These are phyloP conservation scores for Salvia splendens DNA, from an alignment of 257 asterid genomes.

Conservation along the genomic window DNA sequence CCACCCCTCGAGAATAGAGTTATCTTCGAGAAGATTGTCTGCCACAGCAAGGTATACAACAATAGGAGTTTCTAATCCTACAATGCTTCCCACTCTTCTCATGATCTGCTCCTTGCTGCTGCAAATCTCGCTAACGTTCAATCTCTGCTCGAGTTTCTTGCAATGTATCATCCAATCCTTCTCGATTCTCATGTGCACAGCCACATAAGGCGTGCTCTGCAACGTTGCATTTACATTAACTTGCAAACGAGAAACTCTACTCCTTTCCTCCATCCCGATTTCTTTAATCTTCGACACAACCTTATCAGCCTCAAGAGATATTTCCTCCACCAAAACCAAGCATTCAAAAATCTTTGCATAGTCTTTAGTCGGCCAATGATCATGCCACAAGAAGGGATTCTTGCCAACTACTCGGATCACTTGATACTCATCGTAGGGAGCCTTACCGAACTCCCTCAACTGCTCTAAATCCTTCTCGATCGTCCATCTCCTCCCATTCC, in stretches of 20 bases:
- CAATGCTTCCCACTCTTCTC: constrained; percentile 62
- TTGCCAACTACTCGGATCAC: constrained; percentile 61
- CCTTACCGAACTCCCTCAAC: constrained; percentile 43
- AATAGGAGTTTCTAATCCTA: constrained; percentile 53
- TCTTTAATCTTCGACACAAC: constrained; percentile 68
- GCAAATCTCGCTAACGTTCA: constrained; percentile 64
- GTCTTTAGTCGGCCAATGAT: constrained; percentile 87
- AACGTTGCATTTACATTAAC: background rate
- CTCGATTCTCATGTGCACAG: constrained; percentile 98
- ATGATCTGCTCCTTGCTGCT: constrained; percentile 77
- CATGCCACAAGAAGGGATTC: constrained; percentile 93
- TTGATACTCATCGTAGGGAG: constrained; percentile 46
- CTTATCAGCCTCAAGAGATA: constrained; percentile 70
- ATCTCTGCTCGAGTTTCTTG: constrained; percentile 75
- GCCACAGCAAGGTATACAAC: constrained; percentile 82
- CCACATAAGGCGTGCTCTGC: constrained; percentile 52
- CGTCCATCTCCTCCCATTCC: constrained; percentile 93
- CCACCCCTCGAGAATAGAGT: constrained; percentile 70
- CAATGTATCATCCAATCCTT: constrained; percentile 98
- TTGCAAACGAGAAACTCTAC: background rate
- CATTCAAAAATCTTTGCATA: constrained; percentile 79
- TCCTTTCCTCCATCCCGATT: constrained; percentile 40
- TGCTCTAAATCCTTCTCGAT: constrained; percentile 60
- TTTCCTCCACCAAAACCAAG: constrained; percentile 68
- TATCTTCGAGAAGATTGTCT: constrained; percentile 79